Evolutionary conservation across 2,329 filamentous ascomycete species (phyloP), one percentile per base, ranked within the genome.

Genomic region (Scedosporium aurantiacum): DNA sequence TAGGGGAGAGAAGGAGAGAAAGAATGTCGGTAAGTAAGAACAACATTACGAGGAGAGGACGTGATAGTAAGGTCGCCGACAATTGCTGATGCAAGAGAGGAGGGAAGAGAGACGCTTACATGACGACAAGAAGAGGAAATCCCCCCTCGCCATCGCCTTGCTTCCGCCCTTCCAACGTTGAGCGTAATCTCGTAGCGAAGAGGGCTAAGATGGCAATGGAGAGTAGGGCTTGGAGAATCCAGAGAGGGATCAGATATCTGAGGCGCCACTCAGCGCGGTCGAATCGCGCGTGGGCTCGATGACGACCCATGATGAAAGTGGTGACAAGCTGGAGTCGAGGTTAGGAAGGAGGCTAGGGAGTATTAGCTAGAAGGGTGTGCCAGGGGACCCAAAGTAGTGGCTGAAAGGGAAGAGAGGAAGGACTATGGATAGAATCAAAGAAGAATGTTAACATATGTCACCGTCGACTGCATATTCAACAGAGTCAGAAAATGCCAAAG

Each of bases 241-340:
- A 85, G 52, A 75, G 73, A 5, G 80, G 80, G 1, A 79, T 63
- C 27, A 85, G 70, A 3, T 83, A 60, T 55, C 66, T 66, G 61
- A 76, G 72, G 60, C 75, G 74, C 82, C 82, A 84, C 68, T 73
- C 73, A 16, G 82, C 77, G 32, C 79, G 75, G 61, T 75, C 74
- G 64, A 81, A 83, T 63, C 81, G 77, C 28, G 78, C 78, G 64
- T 82, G 78, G 41, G 81, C 74, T 64, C 78, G 74, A 63, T 82
- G 78, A 52, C 70, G 74, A 56, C 72, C 75, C 67, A 75, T 73
- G 65, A 70, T 52, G n/a, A 7, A n/a, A 7, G 28, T 43, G 23
- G 50, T 23, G 50, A 47, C 2, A 21, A 47, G 43, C n/a, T 21
- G 43, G 43, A 8, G 43, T 47, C 8, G 43, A 12, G n/a, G 10